These are phyloP conservation scores for Dipteronia dyeriana DNA, from an alignment of 345 rosid species.

Conservation along the genomic window DNA sequence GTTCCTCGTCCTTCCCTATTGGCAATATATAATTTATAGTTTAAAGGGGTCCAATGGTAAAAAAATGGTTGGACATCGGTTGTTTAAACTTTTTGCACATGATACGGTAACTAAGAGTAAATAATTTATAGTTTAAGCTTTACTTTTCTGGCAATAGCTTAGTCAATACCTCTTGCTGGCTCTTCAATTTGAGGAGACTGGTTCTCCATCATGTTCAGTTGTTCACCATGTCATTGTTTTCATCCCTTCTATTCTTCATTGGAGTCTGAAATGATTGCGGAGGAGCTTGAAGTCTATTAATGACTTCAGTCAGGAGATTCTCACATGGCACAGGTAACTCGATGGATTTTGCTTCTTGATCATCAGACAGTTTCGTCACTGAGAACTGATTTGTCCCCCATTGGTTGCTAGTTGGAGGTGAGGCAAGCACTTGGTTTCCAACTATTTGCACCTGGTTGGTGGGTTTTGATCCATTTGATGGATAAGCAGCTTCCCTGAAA, in stretches of 20 bases:
- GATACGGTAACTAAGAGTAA: not conserved
- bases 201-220: conserved; percentile 67
- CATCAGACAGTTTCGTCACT: conserved; percentile 18
- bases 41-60: too few relatives aligned
- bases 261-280: conserved; percentile 33
- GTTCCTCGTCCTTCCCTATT: too few relatives aligned
- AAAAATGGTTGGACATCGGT: too few relatives aligned
- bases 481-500: conserved; percentile 28
- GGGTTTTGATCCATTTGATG: conserved; percentile 33
- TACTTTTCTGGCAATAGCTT: conserved; percentile 75
- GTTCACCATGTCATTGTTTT: conserved; percentile 44
- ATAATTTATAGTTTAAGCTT: conserved; percentile 2
- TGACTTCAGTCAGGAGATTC: conserved; percentile 61
- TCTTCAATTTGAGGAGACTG: conserved; percentile 32
- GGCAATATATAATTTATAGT: too few relatives aligned
- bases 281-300: conserved; percentile 46
- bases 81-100: not conserved
- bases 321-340: conserved; percentile 50
- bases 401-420: conserved; percentile 30
- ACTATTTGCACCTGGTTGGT: conserved; percentile 17
- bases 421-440: conserved; percentile 25
- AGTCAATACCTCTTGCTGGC: conserved; percentile 41
- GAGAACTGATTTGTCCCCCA: conserved; percentile 23
- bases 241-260: conserved; percentile 9
- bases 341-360: conserved; percentile 34